Conservation (phyloP, 495 filamentous ascomycete species). For the Jackrogersella minutella region DNA sequence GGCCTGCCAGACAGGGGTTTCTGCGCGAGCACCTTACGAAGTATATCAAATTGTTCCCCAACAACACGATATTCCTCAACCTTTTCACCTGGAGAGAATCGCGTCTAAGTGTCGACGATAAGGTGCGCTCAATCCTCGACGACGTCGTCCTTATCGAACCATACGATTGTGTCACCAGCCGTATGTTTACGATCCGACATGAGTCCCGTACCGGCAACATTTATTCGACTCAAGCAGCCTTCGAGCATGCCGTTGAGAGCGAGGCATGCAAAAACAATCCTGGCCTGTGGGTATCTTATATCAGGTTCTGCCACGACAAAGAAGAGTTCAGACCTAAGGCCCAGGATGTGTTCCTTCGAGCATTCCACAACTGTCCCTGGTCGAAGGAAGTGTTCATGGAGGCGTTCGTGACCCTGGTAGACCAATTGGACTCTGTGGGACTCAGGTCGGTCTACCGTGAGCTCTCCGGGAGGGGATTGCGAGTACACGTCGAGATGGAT, state of each 20-base stretch:
- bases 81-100: constrained; percentile 76
- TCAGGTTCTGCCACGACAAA: constrained; percentile 58
- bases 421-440: constrained; percentile 52
- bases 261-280: constrained; percentile 51
- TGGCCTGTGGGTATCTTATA: constrained; percentile 72
- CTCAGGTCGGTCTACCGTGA: constrained; percentile 61
- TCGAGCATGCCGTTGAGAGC: constrained; percentile 70
- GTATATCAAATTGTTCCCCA: constrained; percentile 70
- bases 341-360: constrained; percentile 69
- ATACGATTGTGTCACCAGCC: constrained; percentile 60
- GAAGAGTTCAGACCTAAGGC: constrained; percentile 45
- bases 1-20: constrained; percentile 67
- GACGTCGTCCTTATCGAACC: constrained; percentile 53
- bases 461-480: constrained; percentile 51
- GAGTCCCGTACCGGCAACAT: constrained; percentile 68
- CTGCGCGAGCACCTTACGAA: constrained; percentile 67
- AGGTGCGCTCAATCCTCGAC: constrained; percentile 67
- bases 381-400: constrained; percentile 73
- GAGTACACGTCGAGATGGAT: constrained; percentile 54
- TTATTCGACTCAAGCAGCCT: constrained; percentile 69
- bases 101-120: constrained; percentile 73
- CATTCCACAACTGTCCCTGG: constrained; percentile 76
- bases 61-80: constrained; percentile 79
- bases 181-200: constrained; percentile 72
- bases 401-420: constrained; percentile 55